Percentiles rank a stretch among this genome's conserved stretches.
These are phyloP conservation scores for Coniella vitis DNA, from an alignment of 2,329 filamentous ascomycete species.

Conservation along the genomic window DNA sequence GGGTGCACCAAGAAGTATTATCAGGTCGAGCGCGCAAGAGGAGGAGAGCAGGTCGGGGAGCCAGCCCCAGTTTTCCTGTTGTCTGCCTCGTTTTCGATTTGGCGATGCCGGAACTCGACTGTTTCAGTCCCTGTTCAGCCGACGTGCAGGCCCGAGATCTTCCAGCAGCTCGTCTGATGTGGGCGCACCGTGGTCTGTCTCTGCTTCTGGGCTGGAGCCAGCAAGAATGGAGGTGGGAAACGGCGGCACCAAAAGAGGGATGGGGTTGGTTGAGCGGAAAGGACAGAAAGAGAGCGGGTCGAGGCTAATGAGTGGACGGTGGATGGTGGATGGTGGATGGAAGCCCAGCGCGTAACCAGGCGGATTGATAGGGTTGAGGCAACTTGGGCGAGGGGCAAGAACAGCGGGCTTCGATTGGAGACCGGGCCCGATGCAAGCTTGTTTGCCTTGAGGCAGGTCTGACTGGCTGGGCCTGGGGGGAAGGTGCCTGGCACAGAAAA, in stretches of 20 bases:
- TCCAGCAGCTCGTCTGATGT: conserved; percentile 7
- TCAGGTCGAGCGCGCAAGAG: not conserved
- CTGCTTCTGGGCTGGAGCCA: not conserved
- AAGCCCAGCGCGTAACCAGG: conserved; percentile 23
- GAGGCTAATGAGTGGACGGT: conserved; percentile 22
- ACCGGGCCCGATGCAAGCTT: not conserved
- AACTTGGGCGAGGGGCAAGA: conserved; percentile 13
- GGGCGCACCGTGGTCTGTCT: conserved; percentile 1
- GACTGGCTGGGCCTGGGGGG: too few relatives aligned
- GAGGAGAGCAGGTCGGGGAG: not conserved
- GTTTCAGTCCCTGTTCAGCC: conserved; percentile 8
- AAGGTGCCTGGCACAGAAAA: not conserved
- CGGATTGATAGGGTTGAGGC: conserved; percentile 7
- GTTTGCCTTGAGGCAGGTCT: too few relatives aligned
- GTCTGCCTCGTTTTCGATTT: conserved; percentile 1
- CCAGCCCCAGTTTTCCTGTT: conserved; percentile 1
- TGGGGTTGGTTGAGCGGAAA: not conserved
- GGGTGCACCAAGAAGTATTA: too few relatives aligned
- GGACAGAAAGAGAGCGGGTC: not conserved
- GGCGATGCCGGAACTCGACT: conserved; percentile 4
- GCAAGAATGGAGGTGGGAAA: conserved; percentile 10
- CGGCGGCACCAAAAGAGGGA: not conserved
- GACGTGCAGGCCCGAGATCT: not conserved
- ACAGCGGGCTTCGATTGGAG: not conserved
- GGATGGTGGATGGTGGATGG: conserved; percentile 13